phyloP scores from a whole-genome alignment of 805 yeast species.

The Sugiyamaella valdiviana region DNA sequence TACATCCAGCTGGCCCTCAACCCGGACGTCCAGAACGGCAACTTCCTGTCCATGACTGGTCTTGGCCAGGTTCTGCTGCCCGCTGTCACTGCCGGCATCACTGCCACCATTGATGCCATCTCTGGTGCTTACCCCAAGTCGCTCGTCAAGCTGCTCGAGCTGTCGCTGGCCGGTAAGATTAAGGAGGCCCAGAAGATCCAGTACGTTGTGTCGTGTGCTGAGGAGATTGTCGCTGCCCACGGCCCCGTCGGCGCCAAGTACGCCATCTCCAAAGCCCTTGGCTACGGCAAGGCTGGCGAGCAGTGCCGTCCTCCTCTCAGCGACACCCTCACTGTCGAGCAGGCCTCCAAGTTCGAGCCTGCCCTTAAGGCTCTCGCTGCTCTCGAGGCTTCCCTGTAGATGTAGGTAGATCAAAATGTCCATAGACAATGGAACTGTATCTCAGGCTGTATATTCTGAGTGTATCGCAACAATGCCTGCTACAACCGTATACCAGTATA shows the following conservation, averaged over 20 bases:
- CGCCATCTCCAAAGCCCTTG: constrained; percentile 33
- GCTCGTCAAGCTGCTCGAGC: constrained; percentile 37
- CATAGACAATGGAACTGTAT: neutral
- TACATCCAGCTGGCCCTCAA: constrained; percentile 42
- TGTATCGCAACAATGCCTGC: too few species aligned
- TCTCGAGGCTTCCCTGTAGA: constrained; percentile 21
- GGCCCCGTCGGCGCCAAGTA: constrained; percentile 47
- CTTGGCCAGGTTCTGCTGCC: constrained; percentile 48
- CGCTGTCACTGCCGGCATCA: constrained; percentile 41
- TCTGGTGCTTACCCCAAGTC: constrained; percentile 49
- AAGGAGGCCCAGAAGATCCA: constrained; percentile 41
- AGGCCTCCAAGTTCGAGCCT: constrained; percentile 10
- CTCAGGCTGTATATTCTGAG: neutral
- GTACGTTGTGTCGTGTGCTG: constrained; percentile 40
- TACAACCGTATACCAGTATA: too few species aligned
- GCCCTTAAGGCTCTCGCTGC: constrained; percentile 16
- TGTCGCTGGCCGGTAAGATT: constrained; percentile 36
- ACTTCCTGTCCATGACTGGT: constrained; percentile 44
- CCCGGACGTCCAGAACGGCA: constrained; percentile 35
- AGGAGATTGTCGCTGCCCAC: constrained; percentile 38
- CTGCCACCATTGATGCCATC: constrained; percentile 49
- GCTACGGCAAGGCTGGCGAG: constrained; percentile 29
- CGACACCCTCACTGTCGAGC: constrained; percentile 16
- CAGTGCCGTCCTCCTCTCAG: constrained; percentile 33
- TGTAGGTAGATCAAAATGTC: too few species aligned